Evolutionary conservation across 2,329 filamentous ascomycete species (phyloP), one percentile per base, ranked within the genome.

Genomic region (Penicillium brevicompactum): DNA sequence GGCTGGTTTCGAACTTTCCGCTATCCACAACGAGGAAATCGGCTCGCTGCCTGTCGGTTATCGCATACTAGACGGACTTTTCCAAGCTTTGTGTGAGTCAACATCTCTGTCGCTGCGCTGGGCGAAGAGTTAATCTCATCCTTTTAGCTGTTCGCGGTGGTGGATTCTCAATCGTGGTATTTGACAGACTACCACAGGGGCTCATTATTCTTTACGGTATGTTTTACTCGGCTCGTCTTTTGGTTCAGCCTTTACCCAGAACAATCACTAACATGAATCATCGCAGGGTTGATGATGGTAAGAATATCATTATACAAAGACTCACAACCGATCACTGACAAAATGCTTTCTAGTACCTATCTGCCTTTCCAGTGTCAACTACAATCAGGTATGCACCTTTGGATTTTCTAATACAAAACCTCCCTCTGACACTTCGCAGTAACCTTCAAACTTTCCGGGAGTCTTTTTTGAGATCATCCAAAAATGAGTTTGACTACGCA

Each of bases 371-470:
- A 34, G 69, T 74, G 24, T 57, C 73, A 10, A 58, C 74, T 5
- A 73, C 69, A 6, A 74, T 74, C 44, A 64, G 66, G 65, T 65
- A 60, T 22, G 60, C 56, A 30, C n/a, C 9, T 13, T 16, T 40
- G 9, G 7, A 34, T 11, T 22, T 27, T 16, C 22, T 14, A 9
- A 18, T 4, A 2, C 18, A 21, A 27, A 24, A 37, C 3, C 4
- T 11, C 21, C 16, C 43, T 21, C 58, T 61, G 42, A 60, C 41
- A 40, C 31, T 8, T 7, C 16, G 14, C 24, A 82, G 87, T 30
- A 84, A 87, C 67, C 87, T 86, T 37, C 90, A 90, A 65, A 84
- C 88, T 27, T 90, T 90, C 66, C 87, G 90, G 67, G 86, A 90
- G 65, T 78, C 6, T 86, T 83, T 0, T 75, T 90, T 1, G 86